Conservation (phyloP, 2,329 filamentous ascomycete genomes). For the Penicillium janthinellum region DNA sequence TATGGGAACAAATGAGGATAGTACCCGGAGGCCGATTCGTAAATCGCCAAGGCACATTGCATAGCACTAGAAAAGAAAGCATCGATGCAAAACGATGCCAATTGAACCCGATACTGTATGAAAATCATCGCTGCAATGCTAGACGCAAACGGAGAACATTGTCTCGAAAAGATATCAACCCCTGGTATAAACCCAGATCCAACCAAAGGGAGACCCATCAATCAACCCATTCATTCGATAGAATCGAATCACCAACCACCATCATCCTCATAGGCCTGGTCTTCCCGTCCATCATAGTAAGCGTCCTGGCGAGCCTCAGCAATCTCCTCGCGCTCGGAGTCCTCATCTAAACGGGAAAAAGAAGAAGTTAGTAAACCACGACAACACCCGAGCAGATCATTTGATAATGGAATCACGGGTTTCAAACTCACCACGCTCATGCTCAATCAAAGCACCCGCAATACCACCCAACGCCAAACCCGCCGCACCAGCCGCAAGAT, state of each 20-base stretch:
- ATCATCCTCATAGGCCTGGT: conserved; percentile 21
- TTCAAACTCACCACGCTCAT: conserved; percentile 55
- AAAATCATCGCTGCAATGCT: conserved; percentile 1
- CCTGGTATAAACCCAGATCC: neutral
- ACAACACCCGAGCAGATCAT: neutral
- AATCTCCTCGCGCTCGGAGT: conserved; percentile 14
- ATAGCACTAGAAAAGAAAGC: neutral
- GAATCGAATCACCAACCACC: conserved; percentile 11
- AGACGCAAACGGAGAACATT: neutral
- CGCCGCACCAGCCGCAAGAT: conserved; percentile 59
- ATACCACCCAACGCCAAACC: conserved; percentile 60
- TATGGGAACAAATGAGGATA: too few species aligned
- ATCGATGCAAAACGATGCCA: neutral
- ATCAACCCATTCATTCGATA: neutral
- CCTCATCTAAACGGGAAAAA: conserved; percentile 7
- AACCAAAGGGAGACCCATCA: neutral
- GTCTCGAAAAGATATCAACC: neutral
- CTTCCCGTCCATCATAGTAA: conserved; percentile 24
- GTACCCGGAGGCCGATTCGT: too few species aligned
- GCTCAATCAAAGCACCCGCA: conserved; percentile 59
- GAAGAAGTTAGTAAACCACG: neutral
- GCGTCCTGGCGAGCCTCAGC: conserved; percentile 17
- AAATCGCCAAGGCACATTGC: neutral
- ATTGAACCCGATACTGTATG: neutral
- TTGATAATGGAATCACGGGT: neutral